Conservation (phyloP, 495 filamentous ascomycete genomes). For the Trichoderma asperelloides region DNA sequence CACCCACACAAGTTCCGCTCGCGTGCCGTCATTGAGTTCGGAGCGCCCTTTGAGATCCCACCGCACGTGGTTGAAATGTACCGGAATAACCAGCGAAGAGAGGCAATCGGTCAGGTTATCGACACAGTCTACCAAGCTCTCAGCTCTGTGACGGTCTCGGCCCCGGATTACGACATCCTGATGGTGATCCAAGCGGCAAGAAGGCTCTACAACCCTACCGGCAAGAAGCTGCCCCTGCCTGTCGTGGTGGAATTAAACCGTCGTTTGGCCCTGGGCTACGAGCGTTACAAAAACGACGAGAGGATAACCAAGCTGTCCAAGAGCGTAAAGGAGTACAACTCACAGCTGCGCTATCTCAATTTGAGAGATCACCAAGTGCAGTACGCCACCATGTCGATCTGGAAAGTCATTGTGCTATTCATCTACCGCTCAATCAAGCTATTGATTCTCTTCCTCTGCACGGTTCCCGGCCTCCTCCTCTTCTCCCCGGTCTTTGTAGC, state of each 20-base stretch:
- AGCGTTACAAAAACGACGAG: slow-evolving; percentile 82
- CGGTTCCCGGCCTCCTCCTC: slow-evolving; percentile 76
- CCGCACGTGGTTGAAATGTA: slow-evolving; percentile 77
- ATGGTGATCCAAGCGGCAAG: slow-evolving; percentile 97
- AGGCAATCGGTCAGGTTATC: slow-evolving; percentile 72
- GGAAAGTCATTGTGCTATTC: slow-evolving; percentile 64
- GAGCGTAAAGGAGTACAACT: slow-evolving; percentile 79
- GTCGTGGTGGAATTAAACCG: slow-evolving; percentile 95
- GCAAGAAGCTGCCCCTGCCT: slow-evolving; percentile 88
- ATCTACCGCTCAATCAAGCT: slow-evolving; percentile 76
- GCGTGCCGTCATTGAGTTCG: slow-evolving; percentile 93
- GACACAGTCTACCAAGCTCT: slow-evolving; percentile 80
- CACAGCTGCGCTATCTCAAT: slow-evolving; percentile 72
- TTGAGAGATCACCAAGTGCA: slow-evolving; percentile 93
- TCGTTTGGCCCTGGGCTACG: slow-evolving; percentile 84
- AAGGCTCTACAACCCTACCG: slow-evolving; percentile 84
- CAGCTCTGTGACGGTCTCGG: slow-evolving; percentile 82
- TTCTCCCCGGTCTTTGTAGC: slow-evolving; percentile 89
- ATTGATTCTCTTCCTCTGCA: slow-evolving; percentile 63
- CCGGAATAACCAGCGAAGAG: slow-evolving; percentile 68
- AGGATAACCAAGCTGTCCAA: slow-evolving; percentile 72
- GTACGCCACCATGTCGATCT: slow-evolving; percentile 74
- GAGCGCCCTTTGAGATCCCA: slow-evolving; percentile 75
- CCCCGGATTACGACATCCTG: slow-evolving; percentile 92
- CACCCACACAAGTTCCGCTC: slow-evolving; percentile 98